Evolutionary conservation across 2,329 filamentous ascomycete species (phyloP), one percentile per base, ranked within the genome.

Genomic region (Trichoderma koningiopsis): DNA sequence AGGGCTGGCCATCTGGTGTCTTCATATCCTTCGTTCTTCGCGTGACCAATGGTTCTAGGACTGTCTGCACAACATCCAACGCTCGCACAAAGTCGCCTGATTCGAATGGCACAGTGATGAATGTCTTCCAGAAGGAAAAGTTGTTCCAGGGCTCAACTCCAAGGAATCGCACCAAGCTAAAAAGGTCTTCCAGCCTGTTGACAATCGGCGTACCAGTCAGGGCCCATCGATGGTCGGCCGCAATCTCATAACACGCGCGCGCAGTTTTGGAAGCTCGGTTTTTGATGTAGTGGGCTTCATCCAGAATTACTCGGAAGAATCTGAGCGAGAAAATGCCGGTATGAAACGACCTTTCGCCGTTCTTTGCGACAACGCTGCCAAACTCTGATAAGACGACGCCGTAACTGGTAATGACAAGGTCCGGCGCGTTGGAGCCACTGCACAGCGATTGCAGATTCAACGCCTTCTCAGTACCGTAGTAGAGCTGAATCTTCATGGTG

Each of bases 121-220:
- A 99, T 0, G 96, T 98, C 77, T 94, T 94, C 96, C 96, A 99
- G 81, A 97, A 99, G 0, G 94, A 97, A 79, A 99, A 99, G 78
- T 98, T 98, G 76, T 92, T 96, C 96, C 96, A 99, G 0, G 96
- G 96, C 77, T 98, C 95, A 4, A 99, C 96, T 68, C 93, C 90
- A 13, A 99, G 83, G 80, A 98, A 99, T 3, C 93, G 89, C 14
- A 98, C 93, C 47, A 99, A 82, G 76, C 93, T 97, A 81, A 97
- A 98, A 16, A 99, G 83, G 79, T 98, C 96, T 78, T 98, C 95
- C 0, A 99, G 85, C 55, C 93, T 91, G 78, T 99, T 99, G 73
- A 99, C 95, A 68, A 99, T 98, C 0, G 96, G 96, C 0, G 96
- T 99, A 22, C 96, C 96, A 0, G 96, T 99, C 60, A 99, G 82